Percentiles rank a stretch among this genome's conserved stretches.
phyloP scores from a whole-genome alignment of 2,329 filamentous ascomycete genomes.

The Immersiporthe knoxdaviesiana region DNA sequence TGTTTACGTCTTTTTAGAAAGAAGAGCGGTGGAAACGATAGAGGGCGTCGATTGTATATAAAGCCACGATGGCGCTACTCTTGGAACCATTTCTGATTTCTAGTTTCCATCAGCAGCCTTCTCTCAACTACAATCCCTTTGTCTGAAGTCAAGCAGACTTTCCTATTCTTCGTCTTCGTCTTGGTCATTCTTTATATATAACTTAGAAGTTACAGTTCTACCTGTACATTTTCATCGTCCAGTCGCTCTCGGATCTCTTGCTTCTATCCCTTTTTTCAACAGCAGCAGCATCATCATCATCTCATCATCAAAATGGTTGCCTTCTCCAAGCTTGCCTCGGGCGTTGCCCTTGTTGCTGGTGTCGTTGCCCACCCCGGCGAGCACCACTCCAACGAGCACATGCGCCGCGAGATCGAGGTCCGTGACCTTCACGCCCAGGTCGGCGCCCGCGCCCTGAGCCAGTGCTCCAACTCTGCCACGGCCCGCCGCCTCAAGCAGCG shows the following conservation, averaged over 20 bases:
- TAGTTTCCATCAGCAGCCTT: not conserved
- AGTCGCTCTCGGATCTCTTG: not conserved
- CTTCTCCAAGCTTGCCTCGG: conserved; percentile 22
- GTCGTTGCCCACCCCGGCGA: conserved; percentile 40
- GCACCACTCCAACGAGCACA: conserved; percentile 35
- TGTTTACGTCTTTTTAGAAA: not conserved
- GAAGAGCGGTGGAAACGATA: not conserved
- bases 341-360: conserved; percentile 32
- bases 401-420: conserved; percentile 41
- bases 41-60: not conserved
- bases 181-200: not conserved
- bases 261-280: not conserved
- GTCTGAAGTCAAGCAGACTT: not conserved
- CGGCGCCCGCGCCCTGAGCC: conserved; percentile 43
- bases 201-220: too few relatives aligned
- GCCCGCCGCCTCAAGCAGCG: conserved; percentile 44
- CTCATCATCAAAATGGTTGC: conserved; percentile 24
- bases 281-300: not conserved
- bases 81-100: not conserved
- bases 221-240: not conserved
- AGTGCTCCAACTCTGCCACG: conserved; percentile 45
- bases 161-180: not conserved
- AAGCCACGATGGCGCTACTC: not conserved
- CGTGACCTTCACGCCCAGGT: conserved; percentile 40
- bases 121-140: not conserved